These are phyloP conservation scores for Coniochaeta sp. DNA, from an alignment of 2,329 filamentous ascomycete genomes.

Conservation along the genomic window DNA sequence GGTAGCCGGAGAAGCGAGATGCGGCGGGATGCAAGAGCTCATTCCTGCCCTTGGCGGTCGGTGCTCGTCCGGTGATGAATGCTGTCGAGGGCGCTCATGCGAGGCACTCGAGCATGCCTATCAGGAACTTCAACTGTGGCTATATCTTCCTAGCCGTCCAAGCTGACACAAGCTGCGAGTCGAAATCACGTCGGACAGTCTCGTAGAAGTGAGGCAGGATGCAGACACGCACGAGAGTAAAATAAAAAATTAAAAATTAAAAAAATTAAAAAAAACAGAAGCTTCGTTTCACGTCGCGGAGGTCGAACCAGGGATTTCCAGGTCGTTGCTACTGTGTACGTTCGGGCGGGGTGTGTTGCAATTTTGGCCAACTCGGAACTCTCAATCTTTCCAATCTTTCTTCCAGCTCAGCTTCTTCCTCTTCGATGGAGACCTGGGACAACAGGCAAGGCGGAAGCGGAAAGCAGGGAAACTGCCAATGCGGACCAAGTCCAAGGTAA, in stretches of 20 bases:
- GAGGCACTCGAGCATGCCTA: neutral
- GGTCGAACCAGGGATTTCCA: neutral
- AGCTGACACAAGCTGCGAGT: neutral
- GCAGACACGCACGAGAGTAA: no score
- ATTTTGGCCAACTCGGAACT: no score
- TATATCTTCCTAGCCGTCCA: neutral
- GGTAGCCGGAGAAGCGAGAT: neutral
- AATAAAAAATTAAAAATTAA: no score
- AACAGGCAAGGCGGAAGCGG: neutral
- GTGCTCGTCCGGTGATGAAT: neutral
- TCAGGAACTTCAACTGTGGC: neutral
- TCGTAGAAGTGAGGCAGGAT: no score
- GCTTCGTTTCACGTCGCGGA: neutral
- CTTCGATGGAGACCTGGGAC: neutral
- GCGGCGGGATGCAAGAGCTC: neutral
- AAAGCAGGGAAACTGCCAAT: slow-evolving; percentile 2
- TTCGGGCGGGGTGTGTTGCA: neutral
- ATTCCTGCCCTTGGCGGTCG: neutral
- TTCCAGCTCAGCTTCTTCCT: neutral
- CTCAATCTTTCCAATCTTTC: neutral
- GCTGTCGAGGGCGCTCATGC: neutral
- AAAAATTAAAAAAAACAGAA: neutral
- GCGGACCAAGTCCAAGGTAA: neutral
- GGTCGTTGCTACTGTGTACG: neutral
- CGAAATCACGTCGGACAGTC: neutral